Base-by-base conservation (phyloP, 257 asterid species). In the Ehretia macrophylla region DNA sequence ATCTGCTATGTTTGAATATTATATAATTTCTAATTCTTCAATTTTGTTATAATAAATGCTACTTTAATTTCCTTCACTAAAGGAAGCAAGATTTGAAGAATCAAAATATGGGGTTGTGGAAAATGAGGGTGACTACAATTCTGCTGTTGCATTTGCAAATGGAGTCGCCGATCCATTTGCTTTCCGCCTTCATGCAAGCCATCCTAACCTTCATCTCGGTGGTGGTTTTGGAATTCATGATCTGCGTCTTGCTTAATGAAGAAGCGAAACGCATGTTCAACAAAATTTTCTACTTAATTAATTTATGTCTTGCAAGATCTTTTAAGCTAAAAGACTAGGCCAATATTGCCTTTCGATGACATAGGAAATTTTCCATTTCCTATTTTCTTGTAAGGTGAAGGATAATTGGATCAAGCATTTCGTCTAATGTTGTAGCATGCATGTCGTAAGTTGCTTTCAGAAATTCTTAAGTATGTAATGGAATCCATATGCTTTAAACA, bases 11-110 rank as follows among this genome's bases (percentile, higher is more conserved):
- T 14, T 10, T 35, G 13, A 4, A 38, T 40, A 35, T 5, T 17
- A 23, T 17, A 1, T 14, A 11, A 9, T 14, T 16, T 21, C 0
- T 14, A 23, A 16, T 17, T 10, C 32, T 38, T 48, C 50, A 51
- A 14, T 27, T 17, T 27, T 4, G 9, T 53, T 50, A 17, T 20
- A 10, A 20, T 5, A 50, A 17, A 10, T 42, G 1, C 10, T 8
- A 39, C 17, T 18, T 8, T 0, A 3, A n/a, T n/a, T n/a, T n/a
- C n/a, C n/a, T n/a, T 40, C 10, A 52, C 4, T 55, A 45, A 58
- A 77, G 82, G 76, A 69, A 59, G 32, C 65, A 53, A 77, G 55
- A 56, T 55, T 56, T 55, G 82, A 72, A 44, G 82, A 68, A 48
- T 60, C 66, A 10, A 70, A 54, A 47, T 57, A 72, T 37, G 76